Base-by-base conservation (phyloP, 441 rosid species). In the Bocquillonia castaneifolia region DNA sequence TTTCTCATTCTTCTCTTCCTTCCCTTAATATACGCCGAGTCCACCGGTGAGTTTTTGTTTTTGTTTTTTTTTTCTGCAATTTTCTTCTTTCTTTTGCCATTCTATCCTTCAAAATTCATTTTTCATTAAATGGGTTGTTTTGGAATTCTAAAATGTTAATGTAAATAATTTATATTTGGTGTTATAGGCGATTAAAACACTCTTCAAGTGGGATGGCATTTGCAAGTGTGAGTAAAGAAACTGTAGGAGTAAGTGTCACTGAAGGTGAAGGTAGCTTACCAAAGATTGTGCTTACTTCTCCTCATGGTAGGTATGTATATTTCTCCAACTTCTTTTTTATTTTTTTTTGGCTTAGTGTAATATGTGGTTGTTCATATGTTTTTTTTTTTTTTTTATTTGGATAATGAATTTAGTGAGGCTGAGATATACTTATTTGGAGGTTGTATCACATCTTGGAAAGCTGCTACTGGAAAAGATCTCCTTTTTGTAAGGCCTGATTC, bases 401-500 rank as follows among this genome's bases (percentile, higher is more conserved):
- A 22, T 6, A 55, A 44, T 7, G n/a, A 10, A 59, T 62, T 75
- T 74, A 93, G 96, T 69, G 97, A 89, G 82, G 97, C 93, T 51
- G 96, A 91, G 83, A 79, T 93, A 70, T 93, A 93, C 72, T 72
- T 91, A 20, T 93, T 81, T 76, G 99, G 99, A 64, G 97, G 92
- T 45, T 91, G 97, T 72, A 53, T 93, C 63, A 88, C 97, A 55
- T 93, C 97, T 50, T 93, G 99, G 99, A 93, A 89, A 81, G 76
- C 77, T 61, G 66, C 91, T 8, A 76, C 73, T 71, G 97, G 93
- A 1, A 89, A 82, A 71, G 96, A 93, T 78, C 88, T 93, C 32
- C 89, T 91, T 59, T 93, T 91, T 64, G 96, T 93, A 62, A 72
- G 99, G 62, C 99, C 99, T 29, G 99, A 93, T 82, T 96, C 99